These are phyloP conservation scores for Panicum hallii DNA, from an alignment of 202 grass and related monocot genomes.

Conservation along the genomic window DNA sequence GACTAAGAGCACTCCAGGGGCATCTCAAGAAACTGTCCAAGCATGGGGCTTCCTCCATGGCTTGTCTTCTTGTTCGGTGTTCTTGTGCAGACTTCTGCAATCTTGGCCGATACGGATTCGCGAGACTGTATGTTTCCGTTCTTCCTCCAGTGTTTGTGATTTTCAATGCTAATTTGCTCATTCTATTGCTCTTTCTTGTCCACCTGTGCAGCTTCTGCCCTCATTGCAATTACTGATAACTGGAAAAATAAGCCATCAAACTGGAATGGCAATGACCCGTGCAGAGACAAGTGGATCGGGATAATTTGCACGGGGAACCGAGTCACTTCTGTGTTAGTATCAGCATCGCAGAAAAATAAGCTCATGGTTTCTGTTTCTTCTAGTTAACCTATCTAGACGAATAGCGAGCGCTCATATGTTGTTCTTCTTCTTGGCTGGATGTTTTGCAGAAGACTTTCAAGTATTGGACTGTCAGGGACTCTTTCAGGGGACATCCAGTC, in stretches of 20 bases:
- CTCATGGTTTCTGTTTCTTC: neutral
- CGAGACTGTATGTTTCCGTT: conserved; percentile 44
- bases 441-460: conserved; percentile 67
- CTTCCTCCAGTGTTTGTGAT: neutral
- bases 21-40: conserved; percentile 33
- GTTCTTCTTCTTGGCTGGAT: conserved; percentile 19
- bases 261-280: conserved; percentile 80
- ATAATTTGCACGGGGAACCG: conserved; percentile 50
- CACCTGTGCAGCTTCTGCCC: conserved; percentile 52
- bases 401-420: neutral
- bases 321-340: conserved; percentile 63
- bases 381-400: neutral
- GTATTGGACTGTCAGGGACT: conserved; percentile 58
- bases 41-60: conserved; percentile 50
- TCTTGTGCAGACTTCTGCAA: conserved; percentile 29
- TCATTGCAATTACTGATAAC: conserved; percentile 41
- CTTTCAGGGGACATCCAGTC: conserved; percentile 77
- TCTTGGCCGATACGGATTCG: conserved; percentile 39
- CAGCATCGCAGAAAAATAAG: conserved; percentile 4
- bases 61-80: conserved; percentile 33
- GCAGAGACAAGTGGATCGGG: conserved; percentile 68
- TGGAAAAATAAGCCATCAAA: conserved; percentile 68
- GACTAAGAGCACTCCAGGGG: conserved; percentile 32
- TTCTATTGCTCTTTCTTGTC: neutral
- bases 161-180: neutral